phyloP scores from a whole-genome alignment of 2,329 filamentous ascomycete genomes.

The Sarocladium kiliense region DNA sequence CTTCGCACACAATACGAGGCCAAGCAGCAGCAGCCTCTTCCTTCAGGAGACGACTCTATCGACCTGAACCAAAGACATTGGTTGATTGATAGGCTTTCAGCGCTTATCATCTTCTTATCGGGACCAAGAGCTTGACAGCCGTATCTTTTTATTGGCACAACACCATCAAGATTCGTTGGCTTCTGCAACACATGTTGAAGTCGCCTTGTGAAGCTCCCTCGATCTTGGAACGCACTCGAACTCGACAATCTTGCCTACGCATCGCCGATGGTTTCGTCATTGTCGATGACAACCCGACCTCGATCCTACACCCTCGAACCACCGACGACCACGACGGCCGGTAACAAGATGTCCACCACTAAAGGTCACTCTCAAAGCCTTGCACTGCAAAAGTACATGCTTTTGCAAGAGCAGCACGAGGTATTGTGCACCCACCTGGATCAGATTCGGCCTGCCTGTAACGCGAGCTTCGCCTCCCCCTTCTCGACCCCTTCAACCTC shows the following conservation, averaged over 20 bases:
- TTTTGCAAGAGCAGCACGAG: slow-evolving; percentile 50
- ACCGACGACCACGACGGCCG: slow-evolving; percentile 15
- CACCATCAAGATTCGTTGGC: no score
- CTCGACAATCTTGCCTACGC: no score
- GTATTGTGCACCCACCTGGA: slow-evolving; percentile 46
- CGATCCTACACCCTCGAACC: slow-evolving; percentile 15
- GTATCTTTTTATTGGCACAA: no score
- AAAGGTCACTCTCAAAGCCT: slow-evolving; percentile 34
- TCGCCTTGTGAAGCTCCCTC: background rate
- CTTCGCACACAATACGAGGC: no score
- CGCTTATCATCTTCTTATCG: no score
- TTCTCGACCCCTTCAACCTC: slow-evolving; percentile 53
- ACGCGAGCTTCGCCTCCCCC: slow-evolving; percentile 27
- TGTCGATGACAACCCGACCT: slow-evolving; percentile 19
- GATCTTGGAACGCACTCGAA: no score
- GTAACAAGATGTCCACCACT: slow-evolving; percentile 22
- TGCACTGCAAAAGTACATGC: slow-evolving; percentile 48
- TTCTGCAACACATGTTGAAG: background rate
- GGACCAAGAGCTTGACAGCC: no score
- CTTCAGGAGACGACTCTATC: no score
- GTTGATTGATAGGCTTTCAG: no score
- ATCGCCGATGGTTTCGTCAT: slow-evolving; percentile 30
- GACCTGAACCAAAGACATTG: no score
- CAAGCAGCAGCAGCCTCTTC: no score
- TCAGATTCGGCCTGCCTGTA: slow-evolving; percentile 39